These are phyloP conservation scores for Neofusicoccum umdonicola DNA, from an alignment of 2,329 filamentous ascomycete genomes.

Conservation along the genomic window DNA sequence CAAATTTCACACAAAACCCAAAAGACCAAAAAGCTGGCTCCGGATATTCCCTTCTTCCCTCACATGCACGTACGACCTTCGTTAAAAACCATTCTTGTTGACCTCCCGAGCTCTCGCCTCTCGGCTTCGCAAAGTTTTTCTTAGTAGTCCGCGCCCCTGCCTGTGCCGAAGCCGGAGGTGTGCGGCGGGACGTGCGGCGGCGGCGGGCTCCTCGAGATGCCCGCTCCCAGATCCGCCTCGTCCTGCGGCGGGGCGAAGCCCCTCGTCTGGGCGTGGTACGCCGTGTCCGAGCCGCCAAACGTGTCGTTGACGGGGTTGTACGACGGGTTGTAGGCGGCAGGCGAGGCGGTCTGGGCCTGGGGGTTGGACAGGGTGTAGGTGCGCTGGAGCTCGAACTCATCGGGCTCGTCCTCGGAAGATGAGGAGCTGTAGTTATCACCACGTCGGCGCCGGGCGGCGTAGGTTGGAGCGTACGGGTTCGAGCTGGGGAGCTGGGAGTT, in stretches of 20 bases:
- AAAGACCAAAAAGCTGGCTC: background rate
- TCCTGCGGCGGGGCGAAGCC: slow-evolving; percentile 19
- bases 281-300: slow-evolving; percentile 30
- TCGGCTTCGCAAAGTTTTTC: background rate
- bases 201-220: slow-evolving; percentile 22
- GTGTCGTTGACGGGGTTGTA: slow-evolving; percentile 35
- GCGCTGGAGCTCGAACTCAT: slow-evolving; percentile 36
- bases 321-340: slow-evolving; percentile 31
- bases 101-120: background rate
- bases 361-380: slow-evolving; percentile 25
- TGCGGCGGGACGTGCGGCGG: slow-evolving; percentile 17
- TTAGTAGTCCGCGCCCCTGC: slow-evolving; percentile 1
- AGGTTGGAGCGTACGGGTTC: slow-evolving; percentile 30
- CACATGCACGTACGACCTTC: no score
- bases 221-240: slow-evolving; percentile 29
- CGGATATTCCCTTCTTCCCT: background rate
- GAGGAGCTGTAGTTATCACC: slow-evolving; percentile 38
- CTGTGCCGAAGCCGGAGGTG: slow-evolving; percentile 13
- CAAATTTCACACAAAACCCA: background rate
- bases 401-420: slow-evolving; percentile 38
- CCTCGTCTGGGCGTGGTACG: slow-evolving; percentile 31
- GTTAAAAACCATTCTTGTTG: no score
- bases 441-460: slow-evolving; percentile 23
- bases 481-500: slow-evolving; percentile 31
- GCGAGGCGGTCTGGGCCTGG: slow-evolving; percentile 13